Evolutionary conservation across 768 basidiomycete genomes (phyloP), one percentile per base, ranked within the genome.

Genomic region (Mycena chlorophos): DNA sequence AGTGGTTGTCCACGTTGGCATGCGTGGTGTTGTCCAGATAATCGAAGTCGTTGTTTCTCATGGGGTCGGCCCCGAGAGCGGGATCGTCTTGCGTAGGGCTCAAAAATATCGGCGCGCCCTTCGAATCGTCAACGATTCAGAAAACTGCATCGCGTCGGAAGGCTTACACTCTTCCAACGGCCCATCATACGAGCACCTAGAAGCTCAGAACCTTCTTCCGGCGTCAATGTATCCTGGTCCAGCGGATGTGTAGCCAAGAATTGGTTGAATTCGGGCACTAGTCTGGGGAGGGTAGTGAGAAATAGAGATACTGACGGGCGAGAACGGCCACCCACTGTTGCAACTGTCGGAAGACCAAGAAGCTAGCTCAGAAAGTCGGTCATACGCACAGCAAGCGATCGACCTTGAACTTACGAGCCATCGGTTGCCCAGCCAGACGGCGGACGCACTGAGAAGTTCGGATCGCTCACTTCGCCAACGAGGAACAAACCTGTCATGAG

Each of bases 261-360:
- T 31, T 61, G 43, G 54, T 70, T 58, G 54, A 69, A 71, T 49
- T 73, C 69, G 4, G 71, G 68, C 5, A 73, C 65, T 42, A 65
- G 61, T n/a, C n/a, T n/a, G n/a, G n/a, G n/a, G n/a, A n/a, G n/a
- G n/a, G n/a, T n/a, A n/a, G n/a, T n/a, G n/a, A n/a, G n/a, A n/a
- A n/a, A n/a, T n/a, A n/a, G n/a, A n/a, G n/a, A n/a, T n/a, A n/a
- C n/a, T n/a, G n/a, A n/a, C n/a, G n/a, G n/a, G n/a, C n/a, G n/a
- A n/a, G n/a, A n/a, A n/a, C n/a, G n/a, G n/a, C n/a, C n/a, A n/a
- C n/a, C n/a, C n/a, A n/a, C 53, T 73, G 72, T 34, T 69, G 50
- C 17, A 75, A 65, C 43, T 75, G 66, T 43, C 71, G 62, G 63
- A 70, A 72, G 3, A 65, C 71, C 42, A 75, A 58, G 60, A 74